Base-by-base conservation (phyloP, 2,329 filamentous ascomycete genomes). In the Arachnomyces sp. region DNA sequence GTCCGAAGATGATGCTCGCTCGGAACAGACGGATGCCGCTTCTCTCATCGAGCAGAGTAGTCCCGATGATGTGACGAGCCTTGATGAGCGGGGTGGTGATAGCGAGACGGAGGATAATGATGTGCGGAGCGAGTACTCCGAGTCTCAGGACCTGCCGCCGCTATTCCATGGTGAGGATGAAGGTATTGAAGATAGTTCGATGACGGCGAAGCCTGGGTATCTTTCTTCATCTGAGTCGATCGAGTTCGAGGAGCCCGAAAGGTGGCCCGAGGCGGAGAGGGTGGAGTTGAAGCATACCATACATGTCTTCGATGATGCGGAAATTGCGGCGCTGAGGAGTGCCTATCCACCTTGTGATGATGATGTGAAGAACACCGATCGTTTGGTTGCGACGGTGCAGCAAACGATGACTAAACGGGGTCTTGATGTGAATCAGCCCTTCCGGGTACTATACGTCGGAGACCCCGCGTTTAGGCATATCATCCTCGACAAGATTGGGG, bases 401-500 rank as follows among this genome's bases (percentile, higher is more conserved):
- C 67, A 68, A 50, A 66, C 60, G 3, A 66, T 69, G 59, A 59
- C 61, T 12, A 63, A 59, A 34, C 50, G 58, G 14, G 54, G 57
- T 15, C 52, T 69, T 14, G 56, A 58, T 37, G 52, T 65, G 12
- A 58, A 67, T 20, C 61, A 63, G 42, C 65, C 66, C 2, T 69
- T 68, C 36, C 64, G 61, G 29, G 59, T 70, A 17, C 51, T 69
- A 2, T 70, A 68, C 42, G 45, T 66, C 18, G 67, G 67, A 12
- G 53, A 63, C 36, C 45, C 59, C 0, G 56, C 58, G 5, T 62
- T 57, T 30, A 60, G 64, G 29, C 59, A 61, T 31, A 61, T 59
- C 28, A 58, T 70, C 34, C 56, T 70, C 11, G 63, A 67, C 47
- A 72, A 71, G 44, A 62, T 72, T 13, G 68, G 66, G 7, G 66